Conservation (phyloP, 2,329 filamentous ascomycete genomes). For the Diaporthe vaccinii region DNA sequence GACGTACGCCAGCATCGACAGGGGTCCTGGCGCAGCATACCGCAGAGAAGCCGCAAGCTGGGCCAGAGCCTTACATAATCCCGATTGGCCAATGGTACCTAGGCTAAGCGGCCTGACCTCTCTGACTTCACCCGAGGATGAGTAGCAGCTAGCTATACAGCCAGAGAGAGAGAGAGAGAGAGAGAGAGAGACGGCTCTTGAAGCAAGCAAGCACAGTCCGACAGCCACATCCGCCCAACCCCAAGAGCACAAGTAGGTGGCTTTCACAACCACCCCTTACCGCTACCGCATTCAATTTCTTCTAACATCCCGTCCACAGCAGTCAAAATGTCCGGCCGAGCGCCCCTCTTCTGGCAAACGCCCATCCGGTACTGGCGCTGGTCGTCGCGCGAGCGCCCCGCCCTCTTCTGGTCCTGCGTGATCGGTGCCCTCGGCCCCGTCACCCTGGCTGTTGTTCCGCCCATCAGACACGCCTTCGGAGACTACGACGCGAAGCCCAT, state of each 20-base stretch:
- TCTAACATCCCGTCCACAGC: slow-evolving; percentile 19
- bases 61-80: slow-evolving; percentile 32
- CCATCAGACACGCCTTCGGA: slow-evolving; percentile 79
- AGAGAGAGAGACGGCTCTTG: background rate
- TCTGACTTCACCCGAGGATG: slow-evolving; percentile 33
- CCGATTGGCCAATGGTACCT: slow-evolving; percentile 35
- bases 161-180: background rate
- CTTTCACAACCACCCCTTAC: no score
- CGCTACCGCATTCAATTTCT: background rate
- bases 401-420: slow-evolving; percentile 88
- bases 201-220: background rate
- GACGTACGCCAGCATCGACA: slow-evolving; percentile 11
- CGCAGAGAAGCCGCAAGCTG: background rate
- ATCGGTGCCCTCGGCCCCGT: slow-evolving; percentile 82
- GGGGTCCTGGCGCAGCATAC: background rate
- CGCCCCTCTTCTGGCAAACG: slow-evolving; percentile 84
- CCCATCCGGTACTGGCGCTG: slow-evolving; percentile 90
- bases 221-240: background rate
- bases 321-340: slow-evolving; percentile 69
- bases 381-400: slow-evolving; percentile 89
- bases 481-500: slow-evolving; percentile 80
- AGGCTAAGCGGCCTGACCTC: slow-evolving; percentile 34
- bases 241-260: background rate
- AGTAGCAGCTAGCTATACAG: slow-evolving; percentile 2
- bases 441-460: slow-evolving; percentile 78